Evolutionary conservation across 305 asterid genomes (phyloP), one percentile per base, ranked within the genome.

Genomic region (Fraxinus xanthoxyloides): DNA sequence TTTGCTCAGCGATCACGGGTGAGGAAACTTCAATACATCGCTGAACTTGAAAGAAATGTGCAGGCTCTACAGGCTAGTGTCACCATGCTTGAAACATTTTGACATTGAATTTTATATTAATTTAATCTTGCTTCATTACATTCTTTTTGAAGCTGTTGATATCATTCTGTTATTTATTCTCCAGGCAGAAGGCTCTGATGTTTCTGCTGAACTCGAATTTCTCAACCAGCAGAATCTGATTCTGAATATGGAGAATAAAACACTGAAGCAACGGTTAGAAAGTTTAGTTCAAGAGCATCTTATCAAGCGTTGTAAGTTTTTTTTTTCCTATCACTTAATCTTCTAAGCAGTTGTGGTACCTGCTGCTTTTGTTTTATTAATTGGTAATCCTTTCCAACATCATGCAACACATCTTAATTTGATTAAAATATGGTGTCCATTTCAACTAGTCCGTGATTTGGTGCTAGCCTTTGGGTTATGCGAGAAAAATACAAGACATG

Each of bases 1-100:
- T 91, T 91, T 77, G 97, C 95, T 59, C 97, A 93, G 81, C 93
- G 97, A 15, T 93, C 96, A 69, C 89, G 97, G 74, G 94, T 91
- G 46, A 85, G 97, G 76, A 93, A 91, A 89, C 91, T 91, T 77
- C 97, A 92, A 81, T 91, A 92, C 88, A 92, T 91, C 38, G 95
- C 97, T 67, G 95, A 91, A 86, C 93, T 91, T 85, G 97, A 93
- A 84, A 90, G 92, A 80, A 90, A 88, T 74, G 96, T 90, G 34
- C 97, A 93, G 89, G 90, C 89, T 79, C 84, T 93, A 76, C 95
- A 93, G 94, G 97, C 87, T 86, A 84, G 90, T 88, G 30, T 21
- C 70, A 1, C n/a, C 77, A 46, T 70, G n/a, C 80, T 67, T 7
- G 54, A 30, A 17, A 73, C 43, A 74, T 56, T 56, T 56, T 56